These are phyloP conservation scores for Pyrenochaeta sp. DNA, from an alignment of 2,329 filamentous ascomycete genomes.

Conservation along the genomic window DNA sequence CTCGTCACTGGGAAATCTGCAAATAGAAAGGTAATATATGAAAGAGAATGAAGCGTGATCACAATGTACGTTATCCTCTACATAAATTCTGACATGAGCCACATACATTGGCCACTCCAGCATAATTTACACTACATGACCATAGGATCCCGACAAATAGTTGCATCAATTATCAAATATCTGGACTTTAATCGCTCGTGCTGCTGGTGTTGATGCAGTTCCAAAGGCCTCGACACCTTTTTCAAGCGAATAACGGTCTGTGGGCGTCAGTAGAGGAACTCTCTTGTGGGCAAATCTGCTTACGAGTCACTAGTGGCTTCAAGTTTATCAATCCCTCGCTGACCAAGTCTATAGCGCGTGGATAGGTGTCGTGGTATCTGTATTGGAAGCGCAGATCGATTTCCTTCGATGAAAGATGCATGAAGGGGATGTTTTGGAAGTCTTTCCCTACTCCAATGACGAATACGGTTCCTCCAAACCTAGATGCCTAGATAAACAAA, in stretches of 20 bases:
- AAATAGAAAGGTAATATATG: no score
- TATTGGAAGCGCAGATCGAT: conserved; percentile 52
- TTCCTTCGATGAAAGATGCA: conserved; percentile 47
- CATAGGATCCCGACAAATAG: no score
- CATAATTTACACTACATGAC: no score
- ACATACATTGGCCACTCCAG: no score
- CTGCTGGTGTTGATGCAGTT: conserved; percentile 45
- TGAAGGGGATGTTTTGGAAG: conserved; percentile 49
- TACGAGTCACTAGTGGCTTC: conserved; percentile 43
- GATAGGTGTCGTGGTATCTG: conserved; percentile 51
- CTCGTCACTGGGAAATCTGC: no score
- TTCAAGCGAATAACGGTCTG: conserved; percentile 47
- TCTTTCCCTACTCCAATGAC: conserved; percentile 48
- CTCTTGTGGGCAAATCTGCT: no score
- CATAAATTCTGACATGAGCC: no score
- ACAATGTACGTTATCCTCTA: no score
- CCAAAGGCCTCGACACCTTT: conserved; percentile 48
- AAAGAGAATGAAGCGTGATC: no score
- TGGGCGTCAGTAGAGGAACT: no score
- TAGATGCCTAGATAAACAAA: conserved; percentile 37
- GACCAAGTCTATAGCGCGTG: conserved; percentile 52
- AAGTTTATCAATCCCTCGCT: conserved; percentile 48
- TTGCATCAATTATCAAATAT: conserved; percentile 30
- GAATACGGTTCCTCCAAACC: conserved; percentile 48
- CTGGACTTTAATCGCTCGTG: conserved; percentile 35